Conservation (phyloP, 495 filamentous ascomycete species). For the Aspergillus funiculosus region DNA sequence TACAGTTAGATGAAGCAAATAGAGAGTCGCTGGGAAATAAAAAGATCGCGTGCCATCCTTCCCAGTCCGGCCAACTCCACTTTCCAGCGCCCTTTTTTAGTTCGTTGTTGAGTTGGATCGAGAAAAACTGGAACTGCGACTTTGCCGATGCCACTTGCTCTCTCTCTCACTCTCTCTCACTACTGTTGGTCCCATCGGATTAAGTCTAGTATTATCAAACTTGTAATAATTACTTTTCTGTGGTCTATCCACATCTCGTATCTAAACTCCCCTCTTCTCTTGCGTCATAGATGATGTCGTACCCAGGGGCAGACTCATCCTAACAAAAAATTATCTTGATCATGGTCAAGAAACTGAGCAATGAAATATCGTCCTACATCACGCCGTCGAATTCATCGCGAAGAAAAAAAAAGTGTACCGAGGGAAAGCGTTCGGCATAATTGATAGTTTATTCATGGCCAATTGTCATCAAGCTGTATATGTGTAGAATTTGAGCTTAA, state of each 20-base stretch:
- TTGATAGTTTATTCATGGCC: constrained; percentile 22
- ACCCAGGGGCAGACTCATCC: neutral
- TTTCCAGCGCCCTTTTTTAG: too few relatives aligned
- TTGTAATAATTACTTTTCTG: constrained; percentile 5
- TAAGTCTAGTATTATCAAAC: constrained; percentile 15
- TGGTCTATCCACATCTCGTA: constrained; percentile 15
- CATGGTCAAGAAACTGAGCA: constrained; percentile 3
- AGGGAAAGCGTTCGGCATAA: constrained; percentile 12
- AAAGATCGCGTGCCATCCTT: constrained; percentile 14
- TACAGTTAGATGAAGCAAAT: neutral
- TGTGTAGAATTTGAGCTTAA: constrained; percentile 9
- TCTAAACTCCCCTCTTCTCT: constrained; percentile 3
- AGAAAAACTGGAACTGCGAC: too few relatives aligned
- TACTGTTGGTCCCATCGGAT: too few relatives aligned
- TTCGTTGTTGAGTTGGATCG: too few relatives aligned
- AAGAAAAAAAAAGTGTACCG: constrained; percentile 5
- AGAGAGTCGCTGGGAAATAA: neutral
- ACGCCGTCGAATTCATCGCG: constrained; percentile 6
- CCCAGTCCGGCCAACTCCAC: constrained; percentile 1
- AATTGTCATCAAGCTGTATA: constrained; percentile 19
- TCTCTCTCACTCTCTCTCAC: too few relatives aligned
- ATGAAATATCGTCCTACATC: constrained; percentile 12
- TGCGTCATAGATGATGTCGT: neutral
- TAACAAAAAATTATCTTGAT: constrained; percentile 1
- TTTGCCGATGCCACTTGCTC: too few relatives aligned